Percentiles rank a stretch among this genome's conserved stretches.
Evolutionary conservation across 495 filamentous ascomycete genomes (phyloP).

Genomic region (Neurospora africana): DNA sequence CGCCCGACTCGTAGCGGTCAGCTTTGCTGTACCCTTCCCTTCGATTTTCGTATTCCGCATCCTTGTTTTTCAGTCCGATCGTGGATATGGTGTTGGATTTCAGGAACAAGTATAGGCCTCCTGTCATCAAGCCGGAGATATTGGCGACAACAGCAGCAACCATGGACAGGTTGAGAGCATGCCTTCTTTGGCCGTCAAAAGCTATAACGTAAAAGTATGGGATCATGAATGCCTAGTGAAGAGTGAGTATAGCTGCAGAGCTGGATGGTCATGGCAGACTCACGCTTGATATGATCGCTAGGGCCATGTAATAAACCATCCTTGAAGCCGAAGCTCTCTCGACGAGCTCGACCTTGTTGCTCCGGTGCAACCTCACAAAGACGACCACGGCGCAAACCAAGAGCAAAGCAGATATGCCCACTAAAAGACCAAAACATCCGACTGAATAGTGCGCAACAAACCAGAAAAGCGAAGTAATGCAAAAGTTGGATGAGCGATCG

Average conservation of each 20-base stretch:
- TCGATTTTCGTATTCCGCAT: conserved; percentile 29
- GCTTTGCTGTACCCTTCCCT: conserved; percentile 21
- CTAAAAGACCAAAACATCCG: conserved; percentile 29
- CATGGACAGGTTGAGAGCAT: conserved; percentile 31
- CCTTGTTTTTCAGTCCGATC: conserved; percentile 31
- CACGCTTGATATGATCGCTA: conserved; percentile 34
- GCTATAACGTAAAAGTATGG: conserved; percentile 33
- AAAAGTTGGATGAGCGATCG: conserved; percentile 28
- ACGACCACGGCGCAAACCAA: conserved; percentile 21
- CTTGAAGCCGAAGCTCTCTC: conserved; percentile 33
- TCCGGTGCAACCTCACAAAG: conserved; percentile 28
- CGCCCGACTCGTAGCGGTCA: conserved; percentile 10
- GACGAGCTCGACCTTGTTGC: conserved; percentile 30
- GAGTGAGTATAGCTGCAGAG: conserved; percentile 7
- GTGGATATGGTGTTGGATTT: conserved; percentile 33
- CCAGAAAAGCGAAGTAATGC: conserved; percentile 40
- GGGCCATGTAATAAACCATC: conserved; percentile 37
- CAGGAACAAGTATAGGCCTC: conserved; percentile 38
- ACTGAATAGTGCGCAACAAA: conserved; percentile 35
- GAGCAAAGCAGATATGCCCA: conserved; percentile 23
- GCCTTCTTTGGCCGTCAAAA: conserved; percentile 19
- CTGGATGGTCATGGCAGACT: not conserved
- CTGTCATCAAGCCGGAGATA: conserved; percentile 37
- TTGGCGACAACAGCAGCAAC: conserved; percentile 38
- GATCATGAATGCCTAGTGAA: conserved; percentile 26